A percentile compares a stretch with the other conserved stretches of the same genome.
These are phyloP conservation scores for Penicillium psychrosexuale DNA, from an alignment of 2,329 filamentous ascomycete genomes.

Conservation along the genomic window DNA sequence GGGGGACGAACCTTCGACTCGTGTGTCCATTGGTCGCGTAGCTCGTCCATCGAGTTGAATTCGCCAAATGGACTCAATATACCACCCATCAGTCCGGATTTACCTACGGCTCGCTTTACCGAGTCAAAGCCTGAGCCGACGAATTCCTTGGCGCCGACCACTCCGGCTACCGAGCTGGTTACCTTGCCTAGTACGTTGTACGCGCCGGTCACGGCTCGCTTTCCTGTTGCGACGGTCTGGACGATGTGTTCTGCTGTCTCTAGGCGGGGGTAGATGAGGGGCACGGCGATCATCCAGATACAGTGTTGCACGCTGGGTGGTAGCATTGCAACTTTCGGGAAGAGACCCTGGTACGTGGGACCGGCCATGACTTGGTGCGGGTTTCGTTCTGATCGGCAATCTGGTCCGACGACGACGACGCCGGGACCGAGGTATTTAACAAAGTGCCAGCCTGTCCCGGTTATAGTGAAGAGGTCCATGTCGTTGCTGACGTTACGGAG, in stretches of 20 bases:
- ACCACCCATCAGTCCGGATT: slow-evolving; percentile 90
- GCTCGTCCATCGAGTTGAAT: slow-evolving; percentile 87
- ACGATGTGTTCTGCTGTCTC: slow-evolving; percentile 90
- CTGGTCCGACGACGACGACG: slow-evolving; percentile 82
- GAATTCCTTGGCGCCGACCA: slow-evolving; percentile 90
- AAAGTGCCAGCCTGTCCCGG: slow-evolving; percentile 97
- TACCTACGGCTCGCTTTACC: slow-evolving; percentile 95
- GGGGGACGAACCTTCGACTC: slow-evolving; percentile 78
- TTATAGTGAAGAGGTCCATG: slow-evolving; percentile 90
- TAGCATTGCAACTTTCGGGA: slow-evolving; percentile 88
- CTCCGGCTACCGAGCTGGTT: slow-evolving; percentile 88
- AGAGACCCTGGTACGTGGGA: slow-evolving; percentile 93
- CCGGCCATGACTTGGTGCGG: slow-evolving; percentile 91
- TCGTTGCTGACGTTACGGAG: slow-evolving; percentile 86
- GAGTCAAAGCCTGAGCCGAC: slow-evolving; percentile 90
- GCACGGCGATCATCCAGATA: slow-evolving; percentile 91
- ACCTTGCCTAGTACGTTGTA: slow-evolving; percentile 97
- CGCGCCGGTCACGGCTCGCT: slow-evolving; percentile 92
- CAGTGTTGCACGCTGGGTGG: slow-evolving; percentile 95
- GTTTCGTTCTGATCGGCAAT: slow-evolving; percentile 87
- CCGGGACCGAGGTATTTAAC: slow-evolving; percentile 93
- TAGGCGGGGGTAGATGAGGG: slow-evolving; percentile 83
- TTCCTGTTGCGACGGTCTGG: slow-evolving; percentile 87
- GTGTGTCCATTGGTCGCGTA: slow-evolving; percentile 97
- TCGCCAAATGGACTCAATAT: slow-evolving; percentile 96